A percentile compares a stretch with the other conserved stretches of the same genome.
These are phyloP conservation scores for Graphiopsis chlorocephala DNA, from an alignment of 2,329 filamentous ascomycete genomes.

Conservation along the genomic window DNA sequence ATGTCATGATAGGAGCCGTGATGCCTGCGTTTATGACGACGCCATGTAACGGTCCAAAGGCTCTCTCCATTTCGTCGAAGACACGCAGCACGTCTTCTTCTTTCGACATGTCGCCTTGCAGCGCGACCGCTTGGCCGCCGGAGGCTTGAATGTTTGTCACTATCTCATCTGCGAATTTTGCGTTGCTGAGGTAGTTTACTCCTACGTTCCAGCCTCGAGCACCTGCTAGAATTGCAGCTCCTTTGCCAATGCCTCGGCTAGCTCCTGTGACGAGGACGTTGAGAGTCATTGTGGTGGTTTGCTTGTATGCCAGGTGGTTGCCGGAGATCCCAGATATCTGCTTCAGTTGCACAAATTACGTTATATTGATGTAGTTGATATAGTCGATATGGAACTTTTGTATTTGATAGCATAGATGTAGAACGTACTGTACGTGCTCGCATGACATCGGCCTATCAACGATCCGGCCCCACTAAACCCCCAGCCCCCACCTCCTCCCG, in stretches of 20 bases:
- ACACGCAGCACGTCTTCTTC: conserved; percentile 25
- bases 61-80: conserved; percentile 25
- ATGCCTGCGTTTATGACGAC: conserved; percentile 32
- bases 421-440: background rate
- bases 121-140: conserved; percentile 21
- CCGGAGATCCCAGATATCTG: background rate
- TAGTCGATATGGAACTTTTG: too few species aligned
- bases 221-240: conserved; percentile 26
- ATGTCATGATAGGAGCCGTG: conserved; percentile 22
- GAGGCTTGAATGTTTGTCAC: conserved; percentile 22
- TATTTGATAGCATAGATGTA: too few species aligned
- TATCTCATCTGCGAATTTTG: conserved; percentile 21
- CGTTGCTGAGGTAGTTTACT: conserved; percentile 27
- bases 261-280: conserved; percentile 28
- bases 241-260: conserved; percentile 27
- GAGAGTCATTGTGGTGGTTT: background rate
- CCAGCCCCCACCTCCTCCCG: background rate
- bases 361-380: background rate
- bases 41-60: conserved; percentile 24
- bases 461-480: background rate
- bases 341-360: background rate
- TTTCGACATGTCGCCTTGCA: conserved; percentile 25
- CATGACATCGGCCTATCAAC: background rate
- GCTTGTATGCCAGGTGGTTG: background rate
- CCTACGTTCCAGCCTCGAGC: conserved; percentile 28